A percentile compares a stretch with the other conserved stretches of the same genome.
Conservation (phyloP, 1,284 basidiomycete genomes). For the Blastosporella zonata region DNA sequence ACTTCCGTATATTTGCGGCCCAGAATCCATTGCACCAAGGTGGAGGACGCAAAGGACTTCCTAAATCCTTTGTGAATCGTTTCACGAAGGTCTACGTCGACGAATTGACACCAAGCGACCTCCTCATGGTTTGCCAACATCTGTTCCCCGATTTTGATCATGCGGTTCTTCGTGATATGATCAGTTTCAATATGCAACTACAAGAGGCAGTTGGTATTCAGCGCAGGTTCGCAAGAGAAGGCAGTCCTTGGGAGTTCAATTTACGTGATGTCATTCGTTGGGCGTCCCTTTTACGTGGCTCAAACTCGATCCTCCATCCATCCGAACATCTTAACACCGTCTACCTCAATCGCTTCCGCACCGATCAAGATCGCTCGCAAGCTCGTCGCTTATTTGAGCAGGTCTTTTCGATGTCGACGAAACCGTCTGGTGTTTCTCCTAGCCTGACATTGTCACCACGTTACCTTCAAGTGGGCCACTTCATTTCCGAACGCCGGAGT, state of each 20-base stretch:
- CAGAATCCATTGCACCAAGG: conserved; percentile 98
- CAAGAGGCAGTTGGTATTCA: conserved; percentile 70
- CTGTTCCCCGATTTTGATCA: conserved; percentile 67
- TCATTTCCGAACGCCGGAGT: conserved; percentile 48
- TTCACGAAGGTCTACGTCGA: conserved; percentile 97
- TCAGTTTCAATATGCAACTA: conserved; percentile 77
- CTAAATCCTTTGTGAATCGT: conserved; percentile 96
- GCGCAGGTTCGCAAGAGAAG: conserved; percentile 76
- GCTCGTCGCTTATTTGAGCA: conserved; percentile 64
- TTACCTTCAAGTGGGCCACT: conserved; percentile 71
- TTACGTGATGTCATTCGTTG: conserved; percentile 94
- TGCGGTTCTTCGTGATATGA: conserved; percentile 70
- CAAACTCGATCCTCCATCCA: conserved; percentile 47
- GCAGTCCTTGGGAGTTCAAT: conserved; percentile 99
- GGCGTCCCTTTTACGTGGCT: conserved; percentile 56
- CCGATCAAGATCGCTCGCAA: conserved; percentile 56
- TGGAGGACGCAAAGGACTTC: conserved; percentile 95
- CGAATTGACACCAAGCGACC: conserved; percentile 79
- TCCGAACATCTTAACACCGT: conserved; percentile 64
- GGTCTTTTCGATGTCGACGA: conserved; percentile 47
- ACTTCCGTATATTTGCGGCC: conserved; percentile 96
- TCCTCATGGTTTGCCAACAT: conserved; percentile 76
- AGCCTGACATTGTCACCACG: conserved; percentile 51
- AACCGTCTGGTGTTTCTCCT: conserved; percentile 37
- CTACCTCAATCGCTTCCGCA: conserved; percentile 89